Conservation (phyloP, 768 basidiomycete species). For the Paxillus involutus region DNA sequence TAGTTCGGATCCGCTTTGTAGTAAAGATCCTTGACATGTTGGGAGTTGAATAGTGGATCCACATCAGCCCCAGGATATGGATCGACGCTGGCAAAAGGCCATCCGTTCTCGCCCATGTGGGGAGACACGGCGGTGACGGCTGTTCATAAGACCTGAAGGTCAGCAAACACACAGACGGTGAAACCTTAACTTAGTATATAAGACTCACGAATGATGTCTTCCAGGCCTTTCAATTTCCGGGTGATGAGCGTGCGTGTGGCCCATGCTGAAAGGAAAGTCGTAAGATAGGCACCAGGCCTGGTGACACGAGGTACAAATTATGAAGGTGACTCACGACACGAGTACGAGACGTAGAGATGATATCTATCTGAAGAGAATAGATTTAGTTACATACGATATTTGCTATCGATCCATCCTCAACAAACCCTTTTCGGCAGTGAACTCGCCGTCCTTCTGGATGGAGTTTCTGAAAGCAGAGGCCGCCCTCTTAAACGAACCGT, state of each 20-base stretch:
- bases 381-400: not conserved
- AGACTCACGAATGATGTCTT: slow-evolving; percentile 73
- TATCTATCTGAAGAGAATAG: slow-evolving; percentile 63
- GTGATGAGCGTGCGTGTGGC: slow-evolving; percentile 89
- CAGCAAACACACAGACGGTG: not conserved
- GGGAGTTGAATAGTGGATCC: slow-evolving; percentile 69
- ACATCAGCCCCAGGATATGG: slow-evolving; percentile 69
- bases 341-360: slow-evolving; percentile 85
- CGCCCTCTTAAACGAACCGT: slow-evolving; percentile 69
- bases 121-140: slow-evolving; percentile 85
- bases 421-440: slow-evolving; percentile 75
- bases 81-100: slow-evolving; percentile 79
- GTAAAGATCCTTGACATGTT: slow-evolving; percentile 86
- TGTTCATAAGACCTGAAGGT: slow-evolving; percentile 24
- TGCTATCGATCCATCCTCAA: not conserved
- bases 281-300: not conserved
- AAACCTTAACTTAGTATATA: not conserved
- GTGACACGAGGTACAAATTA: not conserved
- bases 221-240: slow-evolving; percentile 89
- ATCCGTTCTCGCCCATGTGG: slow-evolving; percentile 78
- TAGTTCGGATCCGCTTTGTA: slow-evolving; percentile 73
- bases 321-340: slow-evolving; percentile 62
- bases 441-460: slow-evolving; percentile 58
- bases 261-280: slow-evolving; percentile 62
- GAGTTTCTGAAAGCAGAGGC: slow-evolving; percentile 52